These are phyloP conservation scores for Vitis riparia DNA, from an alignment of 164 flowering plant genomes.

Conservation along the genomic window DNA sequence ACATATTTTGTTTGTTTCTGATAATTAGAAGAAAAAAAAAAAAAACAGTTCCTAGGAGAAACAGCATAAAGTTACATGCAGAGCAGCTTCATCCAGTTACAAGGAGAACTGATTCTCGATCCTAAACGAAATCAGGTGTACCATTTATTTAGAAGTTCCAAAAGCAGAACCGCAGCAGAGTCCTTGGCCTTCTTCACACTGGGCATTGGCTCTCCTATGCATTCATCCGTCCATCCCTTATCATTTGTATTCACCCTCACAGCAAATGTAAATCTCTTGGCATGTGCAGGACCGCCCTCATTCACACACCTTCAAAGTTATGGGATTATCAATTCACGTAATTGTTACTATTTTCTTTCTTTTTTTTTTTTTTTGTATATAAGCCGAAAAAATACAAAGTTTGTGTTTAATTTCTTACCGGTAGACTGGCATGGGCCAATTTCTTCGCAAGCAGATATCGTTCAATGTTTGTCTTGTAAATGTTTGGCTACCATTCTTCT, in stretches of 20 bases:
- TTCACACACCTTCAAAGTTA: conserved; percentile 58
- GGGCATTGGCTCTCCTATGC: conserved; percentile 98
- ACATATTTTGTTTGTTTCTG: no score
- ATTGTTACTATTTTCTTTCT: no score
- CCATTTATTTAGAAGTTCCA: conserved; percentile 75
- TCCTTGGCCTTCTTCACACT: conserved; percentile 98
- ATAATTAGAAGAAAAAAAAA: no score
- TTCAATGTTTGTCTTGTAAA: conserved; percentile 93
- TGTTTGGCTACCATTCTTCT: conserved; percentile 70
- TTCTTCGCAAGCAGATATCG: conserved; percentile 88
- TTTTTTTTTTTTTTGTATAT: no score
- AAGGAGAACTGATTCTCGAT: neutral
- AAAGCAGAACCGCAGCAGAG: conserved; percentile 84
- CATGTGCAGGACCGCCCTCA: conserved; percentile 99
- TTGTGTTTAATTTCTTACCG: conserved; percentile 37
- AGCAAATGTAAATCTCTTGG: conserved; percentile 87
- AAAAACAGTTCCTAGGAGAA: no score
- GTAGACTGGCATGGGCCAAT: conserved; percentile 99
- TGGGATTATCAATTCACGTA: no score
- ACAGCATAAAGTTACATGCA: no score
- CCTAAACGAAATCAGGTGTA: conserved; percentile 28
- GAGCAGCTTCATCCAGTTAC: no score
- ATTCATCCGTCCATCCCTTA: conserved; percentile 91
- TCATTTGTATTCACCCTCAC: conserved; percentile 89
- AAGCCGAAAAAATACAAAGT: neutral